A percentile compares a stretch with the other conserved stretches of the same genome.
Conservation (phyloP, 805 yeast species). For the Wickerhamomyces strasburgensis region DNA sequence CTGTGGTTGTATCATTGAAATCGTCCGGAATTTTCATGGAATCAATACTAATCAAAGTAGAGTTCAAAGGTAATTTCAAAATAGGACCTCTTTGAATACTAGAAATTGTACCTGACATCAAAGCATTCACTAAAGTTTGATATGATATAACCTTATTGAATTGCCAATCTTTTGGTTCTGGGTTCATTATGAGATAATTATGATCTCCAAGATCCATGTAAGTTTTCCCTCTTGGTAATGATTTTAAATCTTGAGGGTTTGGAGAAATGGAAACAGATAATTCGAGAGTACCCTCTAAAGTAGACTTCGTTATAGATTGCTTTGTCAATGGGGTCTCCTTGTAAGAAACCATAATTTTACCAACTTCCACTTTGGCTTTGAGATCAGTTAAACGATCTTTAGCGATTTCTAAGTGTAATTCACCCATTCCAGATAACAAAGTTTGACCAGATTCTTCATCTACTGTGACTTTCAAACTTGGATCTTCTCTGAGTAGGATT, state of each 20-base stretch:
- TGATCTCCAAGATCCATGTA: conserved; percentile 30
- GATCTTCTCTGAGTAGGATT: conserved; percentile 78
- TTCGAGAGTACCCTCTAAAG: conserved; percentile 21
- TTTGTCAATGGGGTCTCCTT: conserved; percentile 55
- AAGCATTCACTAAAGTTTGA: conserved; percentile 41
- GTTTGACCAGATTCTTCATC: conserved; percentile 90
- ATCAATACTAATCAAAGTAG: conserved; percentile 47
- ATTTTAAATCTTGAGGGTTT: conserved; percentile 22
- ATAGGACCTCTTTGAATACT: conserved; percentile 64
- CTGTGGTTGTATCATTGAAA: conserved; percentile 29
- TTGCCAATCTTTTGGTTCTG: conserved; percentile 24
- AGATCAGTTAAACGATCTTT: conserved; percentile 74
- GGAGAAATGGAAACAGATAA: conserved; percentile 30
- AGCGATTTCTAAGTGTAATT: conserved; percentile 87
- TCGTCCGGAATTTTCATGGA: conserved; percentile 52
- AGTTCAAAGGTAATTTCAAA: conserved; percentile 49
- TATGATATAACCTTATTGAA: conserved; percentile 44
- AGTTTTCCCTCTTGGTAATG: conserved; percentile 23
- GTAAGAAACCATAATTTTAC: conserved; percentile 84
- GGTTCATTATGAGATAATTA: conserved; percentile 30
- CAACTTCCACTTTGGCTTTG: conserved; percentile 75
- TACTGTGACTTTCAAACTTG: conserved; percentile 64
- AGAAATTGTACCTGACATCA: conserved; percentile 55
- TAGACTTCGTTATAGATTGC: conserved; percentile 13
- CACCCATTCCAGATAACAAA: conserved; percentile 94